Percentiles rank a stretch among this genome's conserved stretches.
phyloP scores from a whole-genome alignment of 2,329 filamentous ascomycete genomes.

The Calycina marina region DNA sequence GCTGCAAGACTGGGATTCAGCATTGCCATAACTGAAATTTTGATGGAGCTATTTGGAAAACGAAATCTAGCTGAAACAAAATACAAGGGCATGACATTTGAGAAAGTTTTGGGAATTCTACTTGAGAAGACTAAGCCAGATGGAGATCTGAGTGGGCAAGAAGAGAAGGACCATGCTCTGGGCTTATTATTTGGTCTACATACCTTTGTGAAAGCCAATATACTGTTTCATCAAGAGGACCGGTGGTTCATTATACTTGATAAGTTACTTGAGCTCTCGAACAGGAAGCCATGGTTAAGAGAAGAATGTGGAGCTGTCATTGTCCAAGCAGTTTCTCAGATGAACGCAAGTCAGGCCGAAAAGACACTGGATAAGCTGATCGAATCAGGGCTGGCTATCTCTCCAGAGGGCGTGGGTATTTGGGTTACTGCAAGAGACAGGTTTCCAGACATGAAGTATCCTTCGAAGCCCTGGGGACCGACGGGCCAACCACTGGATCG shows the following conservation, averaged over 20 bases:
- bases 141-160: slow-evolving; percentile 46
- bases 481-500: slow-evolving; percentile 61
- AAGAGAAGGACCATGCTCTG: slow-evolving; percentile 73
- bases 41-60: slow-evolving; percentile 53
- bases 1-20: slow-evolving; percentile 81
- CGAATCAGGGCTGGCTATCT: slow-evolving; percentile 55
- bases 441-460: slow-evolving; percentile 50
- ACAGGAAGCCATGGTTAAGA: slow-evolving; percentile 77
- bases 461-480: slow-evolving; percentile 54
- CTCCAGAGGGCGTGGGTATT: slow-evolving; percentile 77
- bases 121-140: slow-evolving; percentile 39
- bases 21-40: slow-evolving; percentile 68
- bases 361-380: slow-evolving; percentile 47
- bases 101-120: slow-evolving; percentile 37
- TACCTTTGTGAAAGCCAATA: slow-evolving; percentile 66
- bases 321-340: slow-evolving; percentile 54
- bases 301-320: slow-evolving; percentile 78
- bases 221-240: slow-evolving; percentile 46
- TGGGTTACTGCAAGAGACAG: slow-evolving; percentile 59
- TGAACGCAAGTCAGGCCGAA: slow-evolving; percentile 39
- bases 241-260: slow-evolving; percentile 57
- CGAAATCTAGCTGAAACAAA: slow-evolving; percentile 28
- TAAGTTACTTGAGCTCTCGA: slow-evolving; percentile 56
- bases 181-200: slow-evolving; percentile 80
- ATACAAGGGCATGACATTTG: slow-evolving; percentile 34